Evolutionary conservation across 2,329 filamentous ascomycete species (phyloP).

Genomic region (Colletotrichum gloeosporioides): DNA sequence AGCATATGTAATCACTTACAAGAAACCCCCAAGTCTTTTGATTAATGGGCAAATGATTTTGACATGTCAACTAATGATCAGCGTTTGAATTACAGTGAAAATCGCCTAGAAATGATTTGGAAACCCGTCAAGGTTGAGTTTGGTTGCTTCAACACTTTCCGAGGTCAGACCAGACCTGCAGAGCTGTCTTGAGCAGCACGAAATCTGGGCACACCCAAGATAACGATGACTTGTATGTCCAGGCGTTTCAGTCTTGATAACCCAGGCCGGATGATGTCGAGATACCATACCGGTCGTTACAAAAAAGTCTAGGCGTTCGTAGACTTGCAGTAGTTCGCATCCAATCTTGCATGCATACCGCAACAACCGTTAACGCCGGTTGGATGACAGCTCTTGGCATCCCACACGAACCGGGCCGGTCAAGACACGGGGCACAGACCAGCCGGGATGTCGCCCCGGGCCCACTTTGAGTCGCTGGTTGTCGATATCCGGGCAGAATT

Average conservation of each 20-base stretch:
- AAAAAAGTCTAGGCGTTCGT: not conserved
- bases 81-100: fast-evolving
- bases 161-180: fast-evolving
- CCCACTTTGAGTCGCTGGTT: not conserved
- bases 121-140: fast-evolving
- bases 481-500: not conserved
- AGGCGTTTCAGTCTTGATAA: not conserved
- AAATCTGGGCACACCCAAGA: not conserved
- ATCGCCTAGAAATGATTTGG: not conserved
- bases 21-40: not conserved
- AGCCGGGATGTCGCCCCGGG: not conserved
- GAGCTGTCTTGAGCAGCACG: not conserved
- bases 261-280: not conserved
- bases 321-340: not conserved
- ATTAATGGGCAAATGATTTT: not conserved
- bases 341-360: not conserved
- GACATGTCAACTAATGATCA: not conserved
- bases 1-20: not conserved
- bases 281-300: not conserved
- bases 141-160: not conserved
- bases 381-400: not conserved
- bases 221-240: not conserved
- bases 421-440: not conserved
- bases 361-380: not conserved
- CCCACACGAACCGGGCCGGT: not conserved